These are phyloP conservation scores for Gossypioides kirkii DNA, from an alignment of 345 rosid genomes.

Conservation along the genomic window DNA sequence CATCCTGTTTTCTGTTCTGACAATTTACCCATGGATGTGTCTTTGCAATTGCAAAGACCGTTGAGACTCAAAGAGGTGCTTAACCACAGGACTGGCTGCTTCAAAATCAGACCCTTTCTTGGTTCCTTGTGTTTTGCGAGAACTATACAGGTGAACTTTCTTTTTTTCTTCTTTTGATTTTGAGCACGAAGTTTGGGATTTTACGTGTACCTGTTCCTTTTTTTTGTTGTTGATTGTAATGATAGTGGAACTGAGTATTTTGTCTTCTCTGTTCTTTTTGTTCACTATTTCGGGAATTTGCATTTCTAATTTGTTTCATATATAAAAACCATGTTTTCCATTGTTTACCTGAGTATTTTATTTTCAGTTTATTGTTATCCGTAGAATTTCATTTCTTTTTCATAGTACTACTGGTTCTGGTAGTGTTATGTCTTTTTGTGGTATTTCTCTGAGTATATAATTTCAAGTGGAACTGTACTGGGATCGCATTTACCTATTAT, in stretches of 20 bases:
- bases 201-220: background rate
- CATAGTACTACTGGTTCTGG: background rate
- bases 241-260: background rate
- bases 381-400: background rate
- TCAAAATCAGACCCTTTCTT: conserved; percentile 43
- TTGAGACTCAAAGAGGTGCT: conserved; percentile 33
- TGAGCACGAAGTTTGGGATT: background rate
- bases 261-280: background rate
- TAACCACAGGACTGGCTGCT: conserved; percentile 25
- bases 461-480: background rate
- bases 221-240: background rate
- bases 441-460: background rate
- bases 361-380: background rate
- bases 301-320: background rate
- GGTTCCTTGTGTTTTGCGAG: conserved; percentile 41
- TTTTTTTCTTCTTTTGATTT: background rate
- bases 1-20: conserved; percentile 8
- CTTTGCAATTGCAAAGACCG: conserved; percentile 52
- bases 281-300: background rate
- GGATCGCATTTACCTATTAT: conserved; percentile 5
- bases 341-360: background rate
- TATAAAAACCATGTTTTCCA: background rate
- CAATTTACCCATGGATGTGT: conserved; percentile 52
- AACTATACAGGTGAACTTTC: conserved; percentile 15
- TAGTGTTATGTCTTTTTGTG: background rate